Percentiles rank a stretch among this genome's conserved stretches.
Evolutionary conservation across 352 stramenopile genomes (phyloP).

Genomic region (Aphanomyces cochlioides): DNA sequence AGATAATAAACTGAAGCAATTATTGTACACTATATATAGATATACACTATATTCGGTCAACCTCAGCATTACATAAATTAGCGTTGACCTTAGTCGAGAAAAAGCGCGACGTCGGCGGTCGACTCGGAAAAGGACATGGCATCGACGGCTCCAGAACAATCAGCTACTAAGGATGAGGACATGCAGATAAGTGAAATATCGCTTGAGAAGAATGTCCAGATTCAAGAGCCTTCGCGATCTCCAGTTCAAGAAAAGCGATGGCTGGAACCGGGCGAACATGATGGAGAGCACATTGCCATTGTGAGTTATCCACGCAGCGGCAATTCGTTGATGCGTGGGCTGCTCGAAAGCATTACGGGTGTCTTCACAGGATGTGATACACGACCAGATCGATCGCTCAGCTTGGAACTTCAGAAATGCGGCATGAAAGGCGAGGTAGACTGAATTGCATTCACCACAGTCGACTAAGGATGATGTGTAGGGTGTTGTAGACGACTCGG

Average conservation of each 20-base stretch:
- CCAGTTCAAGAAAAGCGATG: constrained; percentile 41
- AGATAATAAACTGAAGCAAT: too few relatives aligned
- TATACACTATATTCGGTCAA: too few relatives aligned
- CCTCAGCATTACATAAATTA: too few relatives aligned
- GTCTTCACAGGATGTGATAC: constrained; percentile 97
- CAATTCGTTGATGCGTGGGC: constrained; percentile 95
- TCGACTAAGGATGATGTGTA: constrained; percentile 39
- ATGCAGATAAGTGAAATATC: too few relatives aligned
- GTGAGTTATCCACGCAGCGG: constrained; percentile 96
- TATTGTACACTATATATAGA: too few relatives aligned
- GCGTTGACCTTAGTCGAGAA: too few relatives aligned
- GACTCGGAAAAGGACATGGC: too few relatives aligned
- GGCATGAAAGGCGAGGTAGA: constrained; percentile 83
- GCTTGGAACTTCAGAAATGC: constrained; percentile 81
- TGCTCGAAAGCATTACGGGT: constrained; percentile 93
- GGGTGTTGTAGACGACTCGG: constrained; percentile 91
- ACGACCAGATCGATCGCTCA: constrained; percentile 90
- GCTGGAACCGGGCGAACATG: constrained; percentile 58
- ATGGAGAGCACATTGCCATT: constrained; percentile 78
- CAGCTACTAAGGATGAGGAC: too few relatives aligned
- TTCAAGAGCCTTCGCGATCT: too few relatives aligned
- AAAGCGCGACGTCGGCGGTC: too few relatives aligned
- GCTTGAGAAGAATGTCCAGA: too few relatives aligned
- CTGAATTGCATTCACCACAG: background rate
- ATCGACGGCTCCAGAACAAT: too few relatives aligned